These are phyloP conservation scores for Margaritispora aquatica DNA, from an alignment of 495 filamentous ascomycete species.

Conservation along the genomic window DNA sequence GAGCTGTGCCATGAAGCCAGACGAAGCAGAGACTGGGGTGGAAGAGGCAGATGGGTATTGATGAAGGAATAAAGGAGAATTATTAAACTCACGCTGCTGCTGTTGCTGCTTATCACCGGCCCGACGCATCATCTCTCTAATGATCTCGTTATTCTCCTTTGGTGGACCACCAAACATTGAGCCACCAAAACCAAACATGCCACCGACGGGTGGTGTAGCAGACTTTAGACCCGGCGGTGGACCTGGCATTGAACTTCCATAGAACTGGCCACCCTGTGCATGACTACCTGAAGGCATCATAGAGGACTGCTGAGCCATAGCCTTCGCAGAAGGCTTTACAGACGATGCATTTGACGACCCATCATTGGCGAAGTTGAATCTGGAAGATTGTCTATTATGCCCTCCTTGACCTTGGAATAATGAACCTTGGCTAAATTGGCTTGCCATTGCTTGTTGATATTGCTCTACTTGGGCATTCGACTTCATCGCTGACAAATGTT, in stretches of 20 bases:
- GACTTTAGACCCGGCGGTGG: conserved; percentile 95
- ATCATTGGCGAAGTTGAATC: conserved; percentile 85
- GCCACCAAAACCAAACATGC: conserved; percentile 75
- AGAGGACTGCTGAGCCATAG: conserved; percentile 82
- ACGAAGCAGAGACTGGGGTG: conserved; percentile 79
- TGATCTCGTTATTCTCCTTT: conserved; percentile 70
- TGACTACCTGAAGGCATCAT: conserved; percentile 66
- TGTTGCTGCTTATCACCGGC: conserved; percentile 70
- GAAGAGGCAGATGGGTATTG: conserved; percentile 75
- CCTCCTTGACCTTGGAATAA: conserved; percentile 56
- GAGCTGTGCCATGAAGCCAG: conserved; percentile 77
- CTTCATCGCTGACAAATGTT: conserved; percentile 62
- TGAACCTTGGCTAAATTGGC: conserved; percentile 28
- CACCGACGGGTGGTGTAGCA: conserved; percentile 79
- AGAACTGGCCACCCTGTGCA: conserved; percentile 49
- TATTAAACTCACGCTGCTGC: conserved; percentile 84
- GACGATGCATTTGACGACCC: conserved; percentile 54
- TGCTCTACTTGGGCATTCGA: conserved; percentile 56
- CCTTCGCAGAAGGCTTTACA: conserved; percentile 68
- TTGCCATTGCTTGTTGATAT: conserved; percentile 38
- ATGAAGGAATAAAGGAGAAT: conserved; percentile 73
- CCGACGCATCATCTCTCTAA: conserved; percentile 70
- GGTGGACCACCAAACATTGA: conserved; percentile 54
- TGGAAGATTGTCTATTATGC: conserved; percentile 78
- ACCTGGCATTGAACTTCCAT: conserved; percentile 67